Percentiles rank a stretch among this genome's conserved stretches.
Conservation (phyloP, 495 filamentous ascomycete species). For the Oleoguttula mirabilis region DNA sequence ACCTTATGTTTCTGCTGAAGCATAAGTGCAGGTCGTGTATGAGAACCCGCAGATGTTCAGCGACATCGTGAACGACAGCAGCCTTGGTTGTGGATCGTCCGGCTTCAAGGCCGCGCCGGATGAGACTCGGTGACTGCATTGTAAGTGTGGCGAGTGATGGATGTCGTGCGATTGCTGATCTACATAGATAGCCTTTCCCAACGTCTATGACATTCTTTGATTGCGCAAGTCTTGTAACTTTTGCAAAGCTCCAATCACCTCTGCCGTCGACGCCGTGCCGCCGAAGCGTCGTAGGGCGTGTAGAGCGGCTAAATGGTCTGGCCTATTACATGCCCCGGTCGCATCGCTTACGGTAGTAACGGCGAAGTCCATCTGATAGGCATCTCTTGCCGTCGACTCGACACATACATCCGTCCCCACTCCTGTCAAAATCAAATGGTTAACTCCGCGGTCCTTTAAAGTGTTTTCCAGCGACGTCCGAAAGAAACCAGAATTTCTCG, state of each 20-base stretch:
- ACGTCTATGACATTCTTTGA: not conserved
- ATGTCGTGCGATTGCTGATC: too few species aligned
- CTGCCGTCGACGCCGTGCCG: slow-evolving; percentile 1
- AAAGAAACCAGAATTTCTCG: slow-evolving; percentile 22
- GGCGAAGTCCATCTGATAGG: slow-evolving; percentile 16
- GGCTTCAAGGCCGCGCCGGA: too few species aligned
- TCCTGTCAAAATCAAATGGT: slow-evolving; percentile 22
- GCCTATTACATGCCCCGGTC: slow-evolving; percentile 14
- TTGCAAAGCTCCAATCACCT: slow-evolving; percentile 1
- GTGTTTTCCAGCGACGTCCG: slow-evolving; percentile 15
- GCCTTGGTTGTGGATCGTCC: too few species aligned
- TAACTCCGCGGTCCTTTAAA: slow-evolving; percentile 17
- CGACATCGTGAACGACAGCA: too few species aligned
- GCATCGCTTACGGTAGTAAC: slow-evolving; percentile 22
- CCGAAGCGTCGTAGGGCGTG: slow-evolving; percentile 4
- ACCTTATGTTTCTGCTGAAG: too few species aligned
- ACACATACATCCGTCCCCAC: slow-evolving; percentile 25
- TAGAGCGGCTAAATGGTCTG: slow-evolving; percentile 12
- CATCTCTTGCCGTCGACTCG: slow-evolving; percentile 24
- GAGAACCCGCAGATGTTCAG: too few species aligned
- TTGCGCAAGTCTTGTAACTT: not conserved
- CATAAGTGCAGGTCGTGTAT: too few species aligned
- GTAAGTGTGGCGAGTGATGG: too few species aligned
- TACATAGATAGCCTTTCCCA: too few species aligned
- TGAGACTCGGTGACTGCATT: too few species aligned